These are phyloP conservation scores for Pythium folliculosum DNA, from an alignment of 352 stramenopile genomes.

Conservation along the genomic window DNA sequence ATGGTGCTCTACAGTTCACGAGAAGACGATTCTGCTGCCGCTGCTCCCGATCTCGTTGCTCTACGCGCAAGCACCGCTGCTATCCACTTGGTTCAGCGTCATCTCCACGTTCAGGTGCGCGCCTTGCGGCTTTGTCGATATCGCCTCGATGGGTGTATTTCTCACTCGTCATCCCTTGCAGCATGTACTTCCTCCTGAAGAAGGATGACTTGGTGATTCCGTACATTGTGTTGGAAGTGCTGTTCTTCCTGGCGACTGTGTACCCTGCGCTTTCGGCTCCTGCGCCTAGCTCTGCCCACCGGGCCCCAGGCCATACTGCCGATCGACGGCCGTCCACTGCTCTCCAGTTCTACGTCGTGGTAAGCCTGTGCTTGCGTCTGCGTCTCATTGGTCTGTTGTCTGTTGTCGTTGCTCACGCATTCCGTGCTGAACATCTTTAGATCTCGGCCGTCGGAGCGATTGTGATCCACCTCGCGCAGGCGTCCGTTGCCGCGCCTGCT, in stretches of 20 bases:
- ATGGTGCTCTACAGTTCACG: constrained; percentile 78
- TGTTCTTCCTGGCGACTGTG: constrained; percentile 54
- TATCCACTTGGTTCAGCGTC: constrained; percentile 77
- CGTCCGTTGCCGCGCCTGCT: constrained; percentile 42
- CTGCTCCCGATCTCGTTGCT: constrained; percentile 91
- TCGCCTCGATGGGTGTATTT: neutral
- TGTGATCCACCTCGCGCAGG: constrained; percentile 58
- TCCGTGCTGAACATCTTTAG: constrained; percentile 26
- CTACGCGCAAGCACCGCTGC: constrained; percentile 51
- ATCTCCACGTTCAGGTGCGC: constrained; percentile 83
- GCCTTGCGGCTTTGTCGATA: neutral
- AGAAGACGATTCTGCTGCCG: constrained; percentile 96
- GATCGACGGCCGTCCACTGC: constrained; percentile 39
- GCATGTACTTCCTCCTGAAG: constrained; percentile 86
- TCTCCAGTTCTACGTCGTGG: constrained; percentile 49
- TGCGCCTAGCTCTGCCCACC: constrained; percentile 11
- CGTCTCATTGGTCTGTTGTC: neutral
- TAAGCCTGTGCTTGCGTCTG: constrained; percentile 26
- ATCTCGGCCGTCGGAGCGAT: constrained; percentile 55
- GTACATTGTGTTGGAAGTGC: constrained; percentile 64
- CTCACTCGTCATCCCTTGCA: constrained; percentile 20
- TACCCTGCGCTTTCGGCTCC: constrained; percentile 15
- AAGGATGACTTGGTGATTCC: constrained; percentile 78
- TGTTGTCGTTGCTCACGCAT: neutral
- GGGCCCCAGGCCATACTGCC: constrained; percentile 41